Percentiles rank a stretch among this genome's conserved stretches.
Evolutionary conservation across 2,329 filamentous ascomycete species (phyloP).

Genomic region (Colletotrichum euphorbiae): DNA sequence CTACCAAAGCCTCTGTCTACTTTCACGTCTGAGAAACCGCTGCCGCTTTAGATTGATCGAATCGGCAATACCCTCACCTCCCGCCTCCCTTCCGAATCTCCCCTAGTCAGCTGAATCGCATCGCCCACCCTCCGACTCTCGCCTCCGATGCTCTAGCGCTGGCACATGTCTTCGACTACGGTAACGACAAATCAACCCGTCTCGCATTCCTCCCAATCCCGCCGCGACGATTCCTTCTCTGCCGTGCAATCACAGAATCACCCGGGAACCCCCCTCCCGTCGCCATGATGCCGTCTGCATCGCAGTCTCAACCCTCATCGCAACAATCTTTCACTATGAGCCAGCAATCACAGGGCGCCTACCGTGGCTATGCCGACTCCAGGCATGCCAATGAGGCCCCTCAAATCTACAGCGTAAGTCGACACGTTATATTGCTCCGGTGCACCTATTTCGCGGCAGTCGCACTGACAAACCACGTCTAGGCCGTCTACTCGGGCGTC

Average conservation of each 20-base stretch:
- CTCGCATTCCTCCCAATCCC: constrained; percentile 33
- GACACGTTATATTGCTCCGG: not conserved
- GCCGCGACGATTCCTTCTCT: constrained; percentile 33
- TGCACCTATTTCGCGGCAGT: not conserved
- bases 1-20: not conserved
- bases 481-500: constrained; percentile 93
- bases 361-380: constrained; percentile 53
- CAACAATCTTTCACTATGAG: constrained; percentile 70
- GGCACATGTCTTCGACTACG: constrained; percentile 40
- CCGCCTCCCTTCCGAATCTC: constrained; percentile 7
- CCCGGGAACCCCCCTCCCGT: constrained; percentile 11
- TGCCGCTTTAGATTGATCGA: constrained; percentile 2
- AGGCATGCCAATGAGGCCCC: constrained; percentile 56
- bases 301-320: constrained; percentile 62
- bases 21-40: not conserved
- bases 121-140: constrained; percentile 4
- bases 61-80: not conserved
- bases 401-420: constrained; percentile 72
- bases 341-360: constrained; percentile 62
- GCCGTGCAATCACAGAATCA: constrained; percentile 1
- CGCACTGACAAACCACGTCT: constrained; percentile 19
- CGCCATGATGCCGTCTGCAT: constrained; percentile 54
- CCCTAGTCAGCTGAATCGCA: constrained; percentile 11
- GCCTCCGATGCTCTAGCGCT: constrained; percentile 35
- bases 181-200: constrained; percentile 23